Evolutionary conservation across 2,329 filamentous ascomycete species (phyloP).

Genomic region (Metarhizium brunneum): DNA sequence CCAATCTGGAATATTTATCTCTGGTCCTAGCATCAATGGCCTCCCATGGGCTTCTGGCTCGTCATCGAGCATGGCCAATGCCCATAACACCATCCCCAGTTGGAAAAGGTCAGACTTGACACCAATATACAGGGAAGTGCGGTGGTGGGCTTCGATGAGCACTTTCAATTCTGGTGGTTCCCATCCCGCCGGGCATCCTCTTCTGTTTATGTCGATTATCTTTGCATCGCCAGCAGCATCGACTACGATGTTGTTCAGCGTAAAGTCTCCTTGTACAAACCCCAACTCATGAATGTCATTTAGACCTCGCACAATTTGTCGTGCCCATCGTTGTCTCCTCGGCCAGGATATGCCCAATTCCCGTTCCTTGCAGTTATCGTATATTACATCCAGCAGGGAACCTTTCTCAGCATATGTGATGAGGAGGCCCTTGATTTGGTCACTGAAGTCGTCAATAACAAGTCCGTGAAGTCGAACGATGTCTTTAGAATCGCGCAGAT

Average conservation of each 20-base stretch:
- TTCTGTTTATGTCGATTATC: slow-evolving; percentile 96
- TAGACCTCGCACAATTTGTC: slow-evolving; percentile 81
- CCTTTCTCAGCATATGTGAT: slow-evolving; percentile 83
- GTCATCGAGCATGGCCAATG: slow-evolving; percentile 75
- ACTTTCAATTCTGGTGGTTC: slow-evolving; percentile 85
- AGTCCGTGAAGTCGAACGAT: slow-evolving; percentile 85
- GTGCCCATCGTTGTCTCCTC: slow-evolving; percentile 76
- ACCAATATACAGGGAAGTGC: slow-evolving; percentile 94
- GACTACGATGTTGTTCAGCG: slow-evolving; percentile 92
- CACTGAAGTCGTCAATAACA: slow-evolving; percentile 79
- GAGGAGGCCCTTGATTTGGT: slow-evolving; percentile 75
- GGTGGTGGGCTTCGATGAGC: slow-evolving; percentile 78
- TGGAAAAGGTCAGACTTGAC: slow-evolving; percentile 97
- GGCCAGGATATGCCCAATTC: slow-evolving; percentile 49
- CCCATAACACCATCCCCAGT: slow-evolving; percentile 95
- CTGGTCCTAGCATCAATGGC: slow-evolving; percentile 53
- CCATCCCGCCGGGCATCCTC: slow-evolving; percentile 97
- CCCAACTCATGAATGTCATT: slow-evolving; percentile 91
- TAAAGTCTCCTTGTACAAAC: slow-evolving; percentile 96
- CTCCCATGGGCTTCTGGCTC: slow-evolving; percentile 75
- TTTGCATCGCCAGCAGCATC: slow-evolving; percentile 77
- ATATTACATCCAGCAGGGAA: slow-evolving; percentile 83
- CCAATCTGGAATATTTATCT: slow-evolving; percentile 63
- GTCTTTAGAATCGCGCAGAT: slow-evolving; percentile 59
- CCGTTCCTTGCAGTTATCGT: slow-evolving; percentile 58